These are phyloP conservation scores for Cryphonectria carpinicola DNA, from an alignment of 2,329 filamentous ascomycete genomes.

Conservation along the genomic window DNA sequence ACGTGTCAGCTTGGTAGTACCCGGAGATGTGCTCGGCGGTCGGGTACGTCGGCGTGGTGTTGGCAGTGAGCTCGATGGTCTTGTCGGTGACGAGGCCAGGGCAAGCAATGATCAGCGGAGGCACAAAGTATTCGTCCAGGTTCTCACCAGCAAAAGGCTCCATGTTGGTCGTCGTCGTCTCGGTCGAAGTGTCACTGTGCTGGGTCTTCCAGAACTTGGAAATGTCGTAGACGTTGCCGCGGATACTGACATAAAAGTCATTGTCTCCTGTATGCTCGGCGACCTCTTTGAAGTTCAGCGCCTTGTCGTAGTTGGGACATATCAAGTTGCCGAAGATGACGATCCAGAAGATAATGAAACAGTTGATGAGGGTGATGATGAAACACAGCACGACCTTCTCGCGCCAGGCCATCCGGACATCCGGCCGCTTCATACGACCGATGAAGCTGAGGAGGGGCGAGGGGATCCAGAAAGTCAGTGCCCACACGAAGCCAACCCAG, in stretches of 20 bases:
- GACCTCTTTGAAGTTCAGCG: slow-evolving; percentile 76
- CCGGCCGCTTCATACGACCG: slow-evolving; percentile 95
- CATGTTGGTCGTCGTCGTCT: slow-evolving; percentile 70
- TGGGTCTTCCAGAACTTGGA: slow-evolving; percentile 83
- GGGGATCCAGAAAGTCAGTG: slow-evolving; percentile 90
- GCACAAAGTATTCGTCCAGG: slow-evolving; percentile 82
- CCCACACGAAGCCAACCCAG: slow-evolving; percentile 86
- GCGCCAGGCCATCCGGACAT: slow-evolving; percentile 96
- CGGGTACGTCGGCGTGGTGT: slow-evolving; percentile 62
- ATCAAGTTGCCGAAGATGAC: slow-evolving; percentile 81
- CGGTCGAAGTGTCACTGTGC: slow-evolving; percentile 74
- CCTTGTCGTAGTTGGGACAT: slow-evolving; percentile 91
- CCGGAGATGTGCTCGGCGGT: slow-evolving; percentile 74
- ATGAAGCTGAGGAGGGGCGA: slow-evolving; percentile 79
- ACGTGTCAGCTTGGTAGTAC: slow-evolving; percentile 55
- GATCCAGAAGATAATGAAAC: slow-evolving; percentile 86
- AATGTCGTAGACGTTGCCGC: slow-evolving; percentile 90
- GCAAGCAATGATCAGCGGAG: slow-evolving; percentile 77
- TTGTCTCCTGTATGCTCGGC: slow-evolving; percentile 68
- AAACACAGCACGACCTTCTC: slow-evolving; percentile 87
- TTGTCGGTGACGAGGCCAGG: slow-evolving; percentile 68
- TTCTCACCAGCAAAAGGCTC: slow-evolving; percentile 75
- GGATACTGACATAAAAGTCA: slow-evolving; percentile 87
- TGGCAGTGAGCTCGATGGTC: slow-evolving; percentile 61
- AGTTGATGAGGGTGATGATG: slow-evolving; percentile 83